phyloP scores from a whole-genome alignment of 441 rosid genomes.

The Jatropha multifida region DNA sequence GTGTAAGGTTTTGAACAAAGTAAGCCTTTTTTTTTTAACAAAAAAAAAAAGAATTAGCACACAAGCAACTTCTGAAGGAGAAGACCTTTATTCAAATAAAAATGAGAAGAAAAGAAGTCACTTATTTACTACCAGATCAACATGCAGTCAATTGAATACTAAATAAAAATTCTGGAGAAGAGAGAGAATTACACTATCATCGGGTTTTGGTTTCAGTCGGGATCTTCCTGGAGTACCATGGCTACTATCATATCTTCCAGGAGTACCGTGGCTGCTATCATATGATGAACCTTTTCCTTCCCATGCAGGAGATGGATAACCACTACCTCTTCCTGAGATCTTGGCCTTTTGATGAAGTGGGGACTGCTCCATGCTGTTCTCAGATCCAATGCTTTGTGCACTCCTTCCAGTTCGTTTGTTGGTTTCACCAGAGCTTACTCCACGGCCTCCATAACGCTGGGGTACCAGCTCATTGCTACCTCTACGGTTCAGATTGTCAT shows the following conservation, averaged over 20 bases:
- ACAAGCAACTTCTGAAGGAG: too few species aligned
- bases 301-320: conserved; percentile 48
- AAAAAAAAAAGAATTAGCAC: too few species aligned
- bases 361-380: conserved; percentile 60
- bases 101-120: background rate
- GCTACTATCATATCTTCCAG: conserved; percentile 1
- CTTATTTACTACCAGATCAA: background rate
- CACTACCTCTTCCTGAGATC: conserved; percentile 35
- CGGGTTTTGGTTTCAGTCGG: conserved; percentile 45
- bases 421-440: conserved; percentile 43
- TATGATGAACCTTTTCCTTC: conserved; percentile 50
- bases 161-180: background rate
- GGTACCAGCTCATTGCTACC: conserved; percentile 31
- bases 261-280: conserved; percentile 55
- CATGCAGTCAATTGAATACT: background rate
- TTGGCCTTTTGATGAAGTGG: conserved; percentile 64
- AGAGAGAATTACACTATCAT: conserved; percentile 55
- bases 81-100: too few species aligned
- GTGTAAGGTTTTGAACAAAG: too few species aligned
- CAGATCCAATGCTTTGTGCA: conserved; percentile 37
- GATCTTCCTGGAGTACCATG: conserved; percentile 36
- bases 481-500: conserved; percentile 40
- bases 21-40: too few species aligned
- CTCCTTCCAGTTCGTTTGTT: conserved; percentile 44
- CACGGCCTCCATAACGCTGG: conserved; percentile 52